Base-by-base conservation (phyloP, 129 eudicot genomes). In the Centella asiatica region DNA sequence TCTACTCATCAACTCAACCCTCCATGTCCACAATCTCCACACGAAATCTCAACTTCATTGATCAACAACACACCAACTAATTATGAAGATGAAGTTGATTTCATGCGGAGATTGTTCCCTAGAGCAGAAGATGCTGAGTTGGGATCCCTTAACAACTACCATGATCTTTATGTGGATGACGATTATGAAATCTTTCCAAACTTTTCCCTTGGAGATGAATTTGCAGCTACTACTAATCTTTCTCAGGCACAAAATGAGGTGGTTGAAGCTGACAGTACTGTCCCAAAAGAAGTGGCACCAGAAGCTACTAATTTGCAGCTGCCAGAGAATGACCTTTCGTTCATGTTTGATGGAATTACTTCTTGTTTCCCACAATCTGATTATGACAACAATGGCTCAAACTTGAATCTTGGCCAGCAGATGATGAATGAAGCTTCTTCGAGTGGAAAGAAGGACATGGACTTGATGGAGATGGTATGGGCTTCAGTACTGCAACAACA, bases 391-490 rank as follows among this genome's bases (percentile, higher is more conserved):
- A 56, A 53, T 42, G 14, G 34, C 59, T 37, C 42, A 13, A 34
- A 4, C 40, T 0, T 5, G 40, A 11, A 34, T 34, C 10, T 34
- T 34, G n/a, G n/a, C n/a, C n/a, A 19, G 55, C 36, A 13, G 20
- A 73, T 26, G 66, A 60, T 40, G 27, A 55, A 54, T 42, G 17
- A 26, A 3, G 54, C 34, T 61, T 49, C 64, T 44, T 52, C 65
- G n/a, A 64, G 62, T 25, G 70, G 78, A 29, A 73, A 32, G 25
- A 60, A 71, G 56, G 90, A 83, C 57, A 71, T 83, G 83, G 90
- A 80, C 70, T 26, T 83, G 72, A 26, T 77, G 51, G 90, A 83
- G 68, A 68, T 83, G 86, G 74, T 83, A 34, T 57, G 64, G 50
- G 60, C 76, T 27, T 22, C 31, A 51, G 13, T n/a, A 25, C 19